These are phyloP conservation scores for Chaetoceros muelleri DNA, from an alignment of 108 stramenopile genomes.

Conservation along the genomic window DNA sequence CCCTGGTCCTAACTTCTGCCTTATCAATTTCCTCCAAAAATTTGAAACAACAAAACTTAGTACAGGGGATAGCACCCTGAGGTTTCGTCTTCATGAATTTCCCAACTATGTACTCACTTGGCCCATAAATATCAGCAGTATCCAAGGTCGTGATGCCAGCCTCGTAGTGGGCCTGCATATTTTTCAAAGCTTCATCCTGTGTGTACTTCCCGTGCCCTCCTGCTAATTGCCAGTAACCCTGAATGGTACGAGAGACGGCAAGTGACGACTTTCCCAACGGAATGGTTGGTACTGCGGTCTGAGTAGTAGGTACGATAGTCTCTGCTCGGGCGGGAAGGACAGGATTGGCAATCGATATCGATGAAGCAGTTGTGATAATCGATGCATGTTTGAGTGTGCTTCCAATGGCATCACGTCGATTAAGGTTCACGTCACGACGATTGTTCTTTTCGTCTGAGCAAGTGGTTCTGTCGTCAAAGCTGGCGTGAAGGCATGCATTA, in stretches of 20 bases:
- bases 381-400: not conserved
- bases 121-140: slow-evolving; percentile 54
- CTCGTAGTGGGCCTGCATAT: slow-evolving; percentile 27
- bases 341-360: no score
- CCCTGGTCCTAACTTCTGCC: slow-evolving; percentile 25
- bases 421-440: not conserved
- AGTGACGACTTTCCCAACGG: slow-evolving; percentile 18
- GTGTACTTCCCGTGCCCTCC: slow-evolving; percentile 40
- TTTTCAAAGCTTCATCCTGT: slow-evolving; percentile 27
- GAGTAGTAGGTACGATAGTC: not conserved
- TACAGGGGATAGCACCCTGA: slow-evolving; percentile 11
- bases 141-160: slow-evolving; percentile 42
- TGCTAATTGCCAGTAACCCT: slow-evolving; percentile 55
- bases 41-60: slow-evolving; percentile 48
- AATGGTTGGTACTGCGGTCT: slow-evolving; percentile 13
- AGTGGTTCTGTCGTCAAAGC: not conserved
- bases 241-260: slow-evolving; percentile 29
- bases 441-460: not conserved
- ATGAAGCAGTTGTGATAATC: not conserved
- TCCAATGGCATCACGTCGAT: not conserved
- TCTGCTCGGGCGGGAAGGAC: not conserved
- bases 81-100: slow-evolving; percentile 24
- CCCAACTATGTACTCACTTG: slow-evolving; percentile 34
- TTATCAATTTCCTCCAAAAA: slow-evolving; percentile 30
- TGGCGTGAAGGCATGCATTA: not conserved